Evolutionary conservation across 2,329 filamentous ascomycete species (phyloP).

Genomic region (Fusarium sacchari): DNA sequence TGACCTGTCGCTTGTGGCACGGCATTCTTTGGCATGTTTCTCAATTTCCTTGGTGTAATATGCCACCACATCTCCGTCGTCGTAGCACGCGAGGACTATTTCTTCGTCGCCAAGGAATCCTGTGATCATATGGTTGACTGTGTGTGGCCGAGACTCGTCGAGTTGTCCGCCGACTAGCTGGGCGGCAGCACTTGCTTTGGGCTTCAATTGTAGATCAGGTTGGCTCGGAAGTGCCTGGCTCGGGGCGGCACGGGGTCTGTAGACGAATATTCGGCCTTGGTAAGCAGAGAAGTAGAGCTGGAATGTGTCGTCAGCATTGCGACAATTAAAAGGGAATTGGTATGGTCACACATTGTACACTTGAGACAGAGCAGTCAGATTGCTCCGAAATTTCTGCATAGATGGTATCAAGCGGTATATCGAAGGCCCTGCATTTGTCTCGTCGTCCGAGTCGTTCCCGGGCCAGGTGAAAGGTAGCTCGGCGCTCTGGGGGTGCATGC

Average conservation of each 20-base stretch:
- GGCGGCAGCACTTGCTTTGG: conserved; percentile 54
- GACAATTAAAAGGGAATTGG: not conserved
- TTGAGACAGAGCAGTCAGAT: conserved; percentile 68
- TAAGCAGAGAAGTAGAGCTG: conserved; percentile 72
- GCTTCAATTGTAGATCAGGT: conserved; percentile 62
- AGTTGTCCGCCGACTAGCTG: conserved; percentile 62
- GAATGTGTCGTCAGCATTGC: conserved; percentile 13
- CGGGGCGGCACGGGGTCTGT: conserved; percentile 58
- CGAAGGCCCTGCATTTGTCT: conserved; percentile 30
- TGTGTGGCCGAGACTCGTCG: conserved; percentile 63
- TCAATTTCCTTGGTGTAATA: conserved; percentile 70
- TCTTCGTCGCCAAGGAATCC: conserved; percentile 77
- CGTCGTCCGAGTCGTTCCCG: conserved; percentile 38
- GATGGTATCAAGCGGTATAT: conserved; percentile 47
- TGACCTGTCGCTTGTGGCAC: conserved; percentile 1
- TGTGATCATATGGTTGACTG: conserved; percentile 74
- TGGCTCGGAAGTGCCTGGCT: conserved; percentile 59
- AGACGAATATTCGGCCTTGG: conserved; percentile 66
- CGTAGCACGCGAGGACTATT: conserved; percentile 73
- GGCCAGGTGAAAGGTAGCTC: conserved; percentile 48
- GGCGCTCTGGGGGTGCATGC: conserved; percentile 35
- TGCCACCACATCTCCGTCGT: conserved; percentile 79
- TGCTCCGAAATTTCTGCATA: conserved; percentile 59
- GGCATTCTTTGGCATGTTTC: conserved; percentile 52
- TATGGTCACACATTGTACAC: conserved; percentile 59